Evolutionary conservation across 1,284 basidiomycete species (phyloP).

Genomic region (Cronartium quercuum): DNA sequence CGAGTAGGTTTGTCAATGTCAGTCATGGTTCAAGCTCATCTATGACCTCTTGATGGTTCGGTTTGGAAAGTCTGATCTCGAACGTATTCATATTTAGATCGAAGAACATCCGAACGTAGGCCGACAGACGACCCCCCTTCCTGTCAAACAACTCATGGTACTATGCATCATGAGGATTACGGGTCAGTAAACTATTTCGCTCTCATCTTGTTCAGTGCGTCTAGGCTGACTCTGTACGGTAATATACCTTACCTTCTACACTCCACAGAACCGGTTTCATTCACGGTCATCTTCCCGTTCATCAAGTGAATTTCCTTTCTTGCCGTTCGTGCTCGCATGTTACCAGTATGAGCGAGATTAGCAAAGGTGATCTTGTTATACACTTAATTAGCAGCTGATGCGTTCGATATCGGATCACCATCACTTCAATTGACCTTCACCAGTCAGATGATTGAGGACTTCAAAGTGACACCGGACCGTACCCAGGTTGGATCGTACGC

Average conservation of each 20-base stretch:
- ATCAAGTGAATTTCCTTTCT: conserved; percentile 6
- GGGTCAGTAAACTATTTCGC: neutral
- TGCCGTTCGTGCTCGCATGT: neutral
- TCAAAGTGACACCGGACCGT: neutral
- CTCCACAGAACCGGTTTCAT: conserved; percentile 5
- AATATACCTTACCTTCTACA: too few relatives aligned
- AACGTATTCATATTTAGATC: neutral
- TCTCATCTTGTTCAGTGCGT: neutral
- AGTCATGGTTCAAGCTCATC: neutral
- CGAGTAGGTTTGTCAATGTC: neutral
- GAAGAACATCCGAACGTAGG: too few relatives aligned
- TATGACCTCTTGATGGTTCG: neutral
- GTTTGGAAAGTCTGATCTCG: neutral
- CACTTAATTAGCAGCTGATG: too few relatives aligned
- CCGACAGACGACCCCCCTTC: neutral
- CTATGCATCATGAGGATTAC: neutral
- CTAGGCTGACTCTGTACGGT: too few relatives aligned
- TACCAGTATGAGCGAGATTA: too few relatives aligned
- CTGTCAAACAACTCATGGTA: neutral
- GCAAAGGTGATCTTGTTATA: neutral
- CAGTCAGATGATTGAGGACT: conserved; percentile 5
- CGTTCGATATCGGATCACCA: neutral
- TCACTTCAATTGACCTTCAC: neutral
- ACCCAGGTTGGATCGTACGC: conserved; percentile 7
- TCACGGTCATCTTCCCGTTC: conserved; percentile 7